A percentile compares a stretch with the other conserved stretches of the same genome.
Conservation (phyloP, 2,329 filamentous ascomycete species). For the Mycosphaerella sp. region DNA sequence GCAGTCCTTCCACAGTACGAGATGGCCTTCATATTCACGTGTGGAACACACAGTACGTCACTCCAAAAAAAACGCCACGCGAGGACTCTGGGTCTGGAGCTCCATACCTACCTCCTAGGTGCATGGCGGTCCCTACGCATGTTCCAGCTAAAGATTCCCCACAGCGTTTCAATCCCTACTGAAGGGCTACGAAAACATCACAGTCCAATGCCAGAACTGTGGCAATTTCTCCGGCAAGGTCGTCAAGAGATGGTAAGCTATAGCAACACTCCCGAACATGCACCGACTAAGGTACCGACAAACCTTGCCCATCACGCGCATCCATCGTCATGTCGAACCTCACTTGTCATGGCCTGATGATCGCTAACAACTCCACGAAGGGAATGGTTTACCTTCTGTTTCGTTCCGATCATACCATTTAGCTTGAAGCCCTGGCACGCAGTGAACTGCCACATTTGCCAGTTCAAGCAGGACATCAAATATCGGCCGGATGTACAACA, state of each 20-base stretch:
- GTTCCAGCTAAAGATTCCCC: slow-evolving; percentile 10
- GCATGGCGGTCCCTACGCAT: not conserved
- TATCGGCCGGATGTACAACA: slow-evolving; percentile 36
- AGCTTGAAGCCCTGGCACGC: slow-evolving; percentile 52
- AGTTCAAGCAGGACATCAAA: slow-evolving; percentile 59
- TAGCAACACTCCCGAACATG: not conserved
- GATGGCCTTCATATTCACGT: slow-evolving; percentile 44
- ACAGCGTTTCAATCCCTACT: slow-evolving; percentile 43
- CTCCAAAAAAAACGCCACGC: not conserved
- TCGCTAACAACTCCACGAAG: slow-evolving; percentile 18
- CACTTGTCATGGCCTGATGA: not conserved
- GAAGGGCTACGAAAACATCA: slow-evolving; percentile 45
- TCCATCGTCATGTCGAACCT: not conserved
- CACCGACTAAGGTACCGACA: not conserved
- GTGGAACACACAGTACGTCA: slow-evolving; percentile 43
- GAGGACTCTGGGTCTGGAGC: not conserved
- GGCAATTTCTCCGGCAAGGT: slow-evolving; percentile 44
- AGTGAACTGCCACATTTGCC: slow-evolving; percentile 67
- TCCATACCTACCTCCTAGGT: too few relatives aligned
- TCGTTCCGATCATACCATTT: slow-evolving; percentile 55
- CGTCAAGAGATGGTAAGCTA: slow-evolving; percentile 40
- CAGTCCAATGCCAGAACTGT: slow-evolving; percentile 48
- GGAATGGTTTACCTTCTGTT: slow-evolving; percentile 60
- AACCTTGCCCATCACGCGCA: slow-evolving; percentile 1
- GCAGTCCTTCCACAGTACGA: not conserved